Base-by-base conservation (phyloP, 495 filamentous ascomycete species). In the Lophiotrema nucula region DNA sequence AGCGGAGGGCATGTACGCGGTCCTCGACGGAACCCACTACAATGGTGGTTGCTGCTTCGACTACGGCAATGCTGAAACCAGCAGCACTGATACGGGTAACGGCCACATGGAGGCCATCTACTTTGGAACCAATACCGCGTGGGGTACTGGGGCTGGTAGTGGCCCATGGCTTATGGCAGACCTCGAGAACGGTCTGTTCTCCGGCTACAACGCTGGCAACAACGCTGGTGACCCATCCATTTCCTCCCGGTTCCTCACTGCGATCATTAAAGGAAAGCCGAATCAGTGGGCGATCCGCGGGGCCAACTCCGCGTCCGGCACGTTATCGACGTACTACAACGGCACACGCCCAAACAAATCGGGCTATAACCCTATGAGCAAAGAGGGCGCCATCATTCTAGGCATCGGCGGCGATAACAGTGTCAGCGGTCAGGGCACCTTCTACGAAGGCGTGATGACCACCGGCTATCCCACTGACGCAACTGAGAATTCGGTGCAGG, bases 71-170 rank as follows among this genome's bases (percentile, higher is more conserved):
- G 81, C 81, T 38, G 81, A 84, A 69, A 76, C 71, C 22, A 81
- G 64, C 64, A 78, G 68, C 55, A 66, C 24, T 8, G 81, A 83
- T 58, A 83, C 79, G 1, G 81, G 81, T 39, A 73, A 74, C 54
- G 80, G 77, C 53, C 80, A 83, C 58, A 83, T 84, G 81, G 81
- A 84, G 67, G 78, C 81, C 33, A 78, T 84, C 67, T 84, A 84
- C 73, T 83, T 67, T 66, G 81, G 81, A 33, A 67, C 67, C 52
- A 70, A 56, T 64, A 77, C 70, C 11, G 52, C 35, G 65, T 82
- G 77, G 79, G 81, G 81, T 26, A 70, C 63, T 27, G 81, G 81
- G 15, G 28, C 76, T 26, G 81, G 81, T 38, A 76, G 56, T 19
- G 81, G 81, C 0, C 81, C 81, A 24, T 84, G 81, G 81, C 45